Conservation (phyloP, 2,329 filamentous ascomycete genomes). For the Periglandula ipomoeae region DNA sequence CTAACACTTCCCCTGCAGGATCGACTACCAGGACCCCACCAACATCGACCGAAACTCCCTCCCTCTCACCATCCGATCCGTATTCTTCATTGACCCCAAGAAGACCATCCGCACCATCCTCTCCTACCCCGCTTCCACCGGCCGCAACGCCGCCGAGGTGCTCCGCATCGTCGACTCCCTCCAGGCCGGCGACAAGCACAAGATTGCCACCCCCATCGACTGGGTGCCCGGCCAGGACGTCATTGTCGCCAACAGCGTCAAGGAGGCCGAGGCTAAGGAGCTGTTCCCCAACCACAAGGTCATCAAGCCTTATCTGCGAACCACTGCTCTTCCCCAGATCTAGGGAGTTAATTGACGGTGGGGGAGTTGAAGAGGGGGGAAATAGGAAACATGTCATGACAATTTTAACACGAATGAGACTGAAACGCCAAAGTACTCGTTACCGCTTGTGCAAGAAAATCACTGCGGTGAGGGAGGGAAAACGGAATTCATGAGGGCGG, state of each 20-base stretch:
- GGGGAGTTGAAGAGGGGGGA: background rate
- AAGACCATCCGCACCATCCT: conserved; percentile 92
- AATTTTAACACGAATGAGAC: background rate
- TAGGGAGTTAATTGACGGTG: conserved; percentile 13
- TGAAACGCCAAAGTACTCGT: too few relatives aligned
- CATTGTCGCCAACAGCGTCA: conserved; percentile 77
- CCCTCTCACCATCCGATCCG: conserved; percentile 88
- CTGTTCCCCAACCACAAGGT: conserved; percentile 71
- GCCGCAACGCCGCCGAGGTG: conserved; percentile 73
- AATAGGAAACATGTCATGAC: background rate
- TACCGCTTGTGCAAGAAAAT: too few relatives aligned
- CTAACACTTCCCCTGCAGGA: conserved; percentile 30
- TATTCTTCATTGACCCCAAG: conserved; percentile 88
- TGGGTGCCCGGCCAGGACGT: conserved; percentile 86
- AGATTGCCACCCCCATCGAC: conserved; percentile 81
- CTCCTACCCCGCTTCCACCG: conserved; percentile 85
- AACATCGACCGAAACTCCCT: conserved; percentile 76
- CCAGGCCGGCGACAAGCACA: conserved; percentile 79
- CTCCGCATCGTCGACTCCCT: conserved; percentile 71
- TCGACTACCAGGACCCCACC: conserved; percentile 72
- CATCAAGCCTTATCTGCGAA: conserved; percentile 66
- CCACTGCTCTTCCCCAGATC: conserved; percentile 56
- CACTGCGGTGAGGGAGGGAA: too few relatives aligned
- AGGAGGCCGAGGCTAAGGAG: conserved; percentile 76
- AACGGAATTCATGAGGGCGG: too few relatives aligned